Conservation (phyloP, 2,329 filamentous ascomycete species). For the Penicillium decumbens region DNA sequence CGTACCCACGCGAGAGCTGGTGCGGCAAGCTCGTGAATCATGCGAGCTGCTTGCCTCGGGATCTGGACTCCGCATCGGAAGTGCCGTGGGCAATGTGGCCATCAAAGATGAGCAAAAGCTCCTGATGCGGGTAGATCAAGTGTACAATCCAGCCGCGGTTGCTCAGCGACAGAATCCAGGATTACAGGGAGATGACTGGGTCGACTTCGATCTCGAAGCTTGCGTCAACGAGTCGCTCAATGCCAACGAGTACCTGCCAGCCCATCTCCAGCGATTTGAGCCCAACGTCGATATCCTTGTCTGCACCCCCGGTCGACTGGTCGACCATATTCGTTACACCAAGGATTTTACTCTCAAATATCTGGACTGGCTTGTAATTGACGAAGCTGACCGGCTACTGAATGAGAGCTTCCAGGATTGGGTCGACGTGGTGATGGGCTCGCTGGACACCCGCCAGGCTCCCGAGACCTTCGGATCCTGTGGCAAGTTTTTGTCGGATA, state of each 20-base stretch:
- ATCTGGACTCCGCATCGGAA: constrained; percentile 71
- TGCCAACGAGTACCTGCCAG: constrained; percentile 45
- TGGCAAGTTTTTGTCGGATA: constrained; percentile 30
- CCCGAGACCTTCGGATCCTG: constrained; percentile 45
- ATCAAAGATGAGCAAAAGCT: constrained; percentile 61
- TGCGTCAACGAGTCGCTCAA: constrained; percentile 43
- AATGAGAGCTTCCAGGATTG: constrained; percentile 92
- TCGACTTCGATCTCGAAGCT: constrained; percentile 45
- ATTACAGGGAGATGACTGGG: constrained; percentile 45
- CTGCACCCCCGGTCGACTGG: constrained; percentile 84
- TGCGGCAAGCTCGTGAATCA: constrained; percentile 75
- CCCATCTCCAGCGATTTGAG: constrained; percentile 60
- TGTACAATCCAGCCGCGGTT: constrained; percentile 64
- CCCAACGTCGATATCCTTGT: constrained; percentile 84
- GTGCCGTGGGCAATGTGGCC: constrained; percentile 74
- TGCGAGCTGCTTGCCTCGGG: constrained; percentile 69
- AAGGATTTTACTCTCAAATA: constrained; percentile 73
- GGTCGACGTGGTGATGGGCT: constrained; percentile 65
- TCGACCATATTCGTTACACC: constrained; percentile 84
- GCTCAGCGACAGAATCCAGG: constrained; percentile 42
- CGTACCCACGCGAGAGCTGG: constrained; percentile 84
- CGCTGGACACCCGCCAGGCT: constrained; percentile 52
- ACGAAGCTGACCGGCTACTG: constrained; percentile 88
- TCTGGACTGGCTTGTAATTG: constrained; percentile 83
- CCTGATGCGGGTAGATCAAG: constrained; percentile 60